Evolutionary conservation across 306 rosid species (phyloP).

Genomic region (Amphicarpaea edgeworthii): DNA sequence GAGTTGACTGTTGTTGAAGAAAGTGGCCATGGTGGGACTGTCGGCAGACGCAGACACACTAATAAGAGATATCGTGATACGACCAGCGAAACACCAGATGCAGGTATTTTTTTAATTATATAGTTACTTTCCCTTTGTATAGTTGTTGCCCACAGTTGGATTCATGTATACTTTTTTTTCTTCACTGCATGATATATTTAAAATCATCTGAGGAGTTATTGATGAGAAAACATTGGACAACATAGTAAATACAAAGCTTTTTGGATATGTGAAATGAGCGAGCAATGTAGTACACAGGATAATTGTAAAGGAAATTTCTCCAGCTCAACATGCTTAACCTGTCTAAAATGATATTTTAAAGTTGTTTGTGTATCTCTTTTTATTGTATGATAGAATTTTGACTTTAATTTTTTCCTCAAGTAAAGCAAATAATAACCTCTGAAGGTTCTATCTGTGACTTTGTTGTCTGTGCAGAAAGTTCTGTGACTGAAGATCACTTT

Average conservation of each 20-base stretch:
- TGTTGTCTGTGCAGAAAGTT: conserved; percentile 64
- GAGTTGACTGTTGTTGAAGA: conserved; percentile 61
- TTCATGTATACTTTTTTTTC: neutral
- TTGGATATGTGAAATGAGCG: conserved; percentile 1
- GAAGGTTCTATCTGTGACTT: conserved; percentile 41
- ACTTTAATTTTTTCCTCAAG: conserved; percentile 1
- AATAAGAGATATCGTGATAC: conserved; percentile 72
- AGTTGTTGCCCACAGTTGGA: neutral
- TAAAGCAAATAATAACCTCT: conserved; percentile 31
- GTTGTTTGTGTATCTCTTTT: conserved; percentile 16
- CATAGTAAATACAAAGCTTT: neutral
- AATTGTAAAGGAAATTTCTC: conserved; percentile 2
- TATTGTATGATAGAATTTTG: neutral
- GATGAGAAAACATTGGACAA: neutral
- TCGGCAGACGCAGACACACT: conserved; percentile 44
- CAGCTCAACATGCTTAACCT: neutral
- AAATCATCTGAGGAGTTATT: neutral
- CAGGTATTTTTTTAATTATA: conserved; percentile 50
- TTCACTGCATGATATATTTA: neutral
- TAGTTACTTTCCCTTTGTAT: neutral
- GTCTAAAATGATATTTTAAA: conserved; percentile 18
- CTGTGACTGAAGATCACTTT: conserved; percentile 59
- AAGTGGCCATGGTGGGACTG: conserved; percentile 42
- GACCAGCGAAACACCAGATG: conserved; percentile 51
- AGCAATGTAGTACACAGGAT: neutral